Evolutionary conservation across 768 basidiomycete species (phyloP), one percentile per base, ranked within the genome.

Genomic region (Kwoniella dejecticola): DNA sequence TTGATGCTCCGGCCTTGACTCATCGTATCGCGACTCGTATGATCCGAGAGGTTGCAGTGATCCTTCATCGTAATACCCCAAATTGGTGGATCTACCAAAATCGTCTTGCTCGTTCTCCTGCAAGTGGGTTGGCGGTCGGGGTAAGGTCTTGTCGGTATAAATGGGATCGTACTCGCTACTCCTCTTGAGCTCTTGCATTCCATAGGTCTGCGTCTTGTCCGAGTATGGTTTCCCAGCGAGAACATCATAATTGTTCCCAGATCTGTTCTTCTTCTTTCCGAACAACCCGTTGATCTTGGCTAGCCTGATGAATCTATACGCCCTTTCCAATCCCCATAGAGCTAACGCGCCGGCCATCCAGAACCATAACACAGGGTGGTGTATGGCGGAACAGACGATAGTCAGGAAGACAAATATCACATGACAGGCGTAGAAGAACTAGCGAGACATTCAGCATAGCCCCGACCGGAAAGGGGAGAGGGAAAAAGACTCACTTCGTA

Each of bases 331-430:
- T 1, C 77, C 72, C 89, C 89, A 90, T 21, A 89, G 67, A 1
- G 72, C 80, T 13, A 87, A 81, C 0, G 89, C 84, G 13, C 79
- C 80, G 80, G 85, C 86, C 63, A 87, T 87, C 87, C 88, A 90
- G 81, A 83, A 85, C 78, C 82, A 83, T 23, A 88, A 72, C 1
- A 83, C 80, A 1, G 86, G 86, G 69, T 89, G 87, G 71, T 90
- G 89, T 0, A 90, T 75, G 17, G 84, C 87, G 4, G 86, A 82
- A 58, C 83, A 80, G 44, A 85, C 77, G 44, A 90, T 80, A 41
- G 85, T 86, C n/a, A 83, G 71, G 41, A 88, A 83, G 29, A 87
- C 84, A 23, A 89, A 81, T 30, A 85, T 70, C 42, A 90, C 75
- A 71, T 90, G 89, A 21, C 83, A 68, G 62, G 83, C 78, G 69